phyloP scores from a whole-genome alignment of 306 rosid genomes.

The Albizia julibrissin region DNA sequence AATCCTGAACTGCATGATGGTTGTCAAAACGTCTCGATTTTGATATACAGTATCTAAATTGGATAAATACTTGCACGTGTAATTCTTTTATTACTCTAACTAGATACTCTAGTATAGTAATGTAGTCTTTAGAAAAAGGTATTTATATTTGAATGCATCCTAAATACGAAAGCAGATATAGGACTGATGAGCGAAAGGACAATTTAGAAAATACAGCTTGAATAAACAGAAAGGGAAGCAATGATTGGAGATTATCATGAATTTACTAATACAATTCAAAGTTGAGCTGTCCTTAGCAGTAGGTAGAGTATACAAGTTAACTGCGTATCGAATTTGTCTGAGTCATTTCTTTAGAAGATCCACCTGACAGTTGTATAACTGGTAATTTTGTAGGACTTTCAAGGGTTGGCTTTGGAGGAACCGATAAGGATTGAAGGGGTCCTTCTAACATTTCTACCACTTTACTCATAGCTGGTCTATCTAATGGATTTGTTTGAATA shows the following conservation, averaged over 20 bases:
- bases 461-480: conserved; percentile 40
- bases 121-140: no score
- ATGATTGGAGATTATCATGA: background rate
- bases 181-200: no score
- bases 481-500: conserved; percentile 15
- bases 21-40: no score
- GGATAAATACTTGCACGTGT: no score
- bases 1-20: no score
- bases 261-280: background rate
- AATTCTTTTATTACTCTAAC: no score
- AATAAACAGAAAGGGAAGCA: background rate
- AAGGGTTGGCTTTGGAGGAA: conserved; percentile 38
- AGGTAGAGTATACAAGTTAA: background rate
- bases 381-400: conserved; percentile 20
- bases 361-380: background rate
- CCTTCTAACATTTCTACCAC: conserved; percentile 40
- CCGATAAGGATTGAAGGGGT: conserved; percentile 6
- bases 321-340: background rate
- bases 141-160: no score
- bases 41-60: no score
- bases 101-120: no score
- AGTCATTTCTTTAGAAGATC: background rate
- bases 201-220: background rate
- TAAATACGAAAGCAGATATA: no score
- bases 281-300: background rate